A percentile compares a stretch with the other conserved stretches of the same genome.
phyloP scores from a whole-genome alignment of 2,329 filamentous ascomycete genomes.

The Gaeumannomyces tritici region DNA sequence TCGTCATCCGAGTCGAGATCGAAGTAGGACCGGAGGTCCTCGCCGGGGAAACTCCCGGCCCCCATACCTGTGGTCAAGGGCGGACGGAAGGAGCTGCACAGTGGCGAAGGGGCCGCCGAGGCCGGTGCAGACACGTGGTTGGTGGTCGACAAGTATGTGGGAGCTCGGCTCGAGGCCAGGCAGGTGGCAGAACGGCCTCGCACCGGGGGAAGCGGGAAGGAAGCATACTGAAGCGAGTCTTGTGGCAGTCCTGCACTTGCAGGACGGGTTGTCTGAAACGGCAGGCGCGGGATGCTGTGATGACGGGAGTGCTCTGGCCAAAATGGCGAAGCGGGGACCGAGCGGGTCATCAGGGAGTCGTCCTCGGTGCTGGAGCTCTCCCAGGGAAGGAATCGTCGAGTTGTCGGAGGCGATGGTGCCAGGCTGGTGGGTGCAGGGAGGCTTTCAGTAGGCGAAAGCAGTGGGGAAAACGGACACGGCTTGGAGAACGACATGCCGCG shows the following conservation, averaged over 20 bases:
- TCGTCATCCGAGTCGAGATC: conserved; percentile 14
- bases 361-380: not conserved
- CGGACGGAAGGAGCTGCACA: not conserved
- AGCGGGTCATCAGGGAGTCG: not conserved
- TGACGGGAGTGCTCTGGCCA: not conserved
- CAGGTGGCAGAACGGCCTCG: conserved; percentile 1
- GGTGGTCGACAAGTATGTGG: not conserved
- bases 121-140: not conserved
- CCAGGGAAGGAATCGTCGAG: not conserved
- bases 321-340: not conserved
- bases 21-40: not conserved
- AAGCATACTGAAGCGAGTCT: not conserved
- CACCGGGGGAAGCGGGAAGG: not conserved
- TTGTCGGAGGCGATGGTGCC: not conserved
- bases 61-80: not conserved
- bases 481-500: not conserved
- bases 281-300: not conserved
- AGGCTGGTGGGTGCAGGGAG: not conserved
- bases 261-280: not conserved
- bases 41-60: not conserved
- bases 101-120: conserved; percentile 1
- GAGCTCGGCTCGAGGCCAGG: not conserved
- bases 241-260: not conserved
- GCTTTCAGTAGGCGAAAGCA: not conserved
- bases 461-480: not conserved